phyloP scores from a whole-genome alignment of 2,329 filamentous ascomycete genomes.

The Ascochyta pisi region DNA sequence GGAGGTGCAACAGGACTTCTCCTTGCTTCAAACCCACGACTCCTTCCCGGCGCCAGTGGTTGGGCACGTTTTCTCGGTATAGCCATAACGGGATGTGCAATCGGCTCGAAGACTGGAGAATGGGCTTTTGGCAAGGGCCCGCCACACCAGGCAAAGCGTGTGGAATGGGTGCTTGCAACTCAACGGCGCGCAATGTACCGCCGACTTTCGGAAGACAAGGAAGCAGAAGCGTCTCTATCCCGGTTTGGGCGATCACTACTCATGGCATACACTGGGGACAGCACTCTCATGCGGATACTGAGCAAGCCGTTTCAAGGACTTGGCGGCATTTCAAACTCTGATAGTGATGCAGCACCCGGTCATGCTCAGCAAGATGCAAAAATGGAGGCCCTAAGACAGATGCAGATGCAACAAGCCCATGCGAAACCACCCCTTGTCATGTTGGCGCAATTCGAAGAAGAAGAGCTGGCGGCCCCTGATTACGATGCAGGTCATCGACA shows the following conservation, averaged over 20 bases:
- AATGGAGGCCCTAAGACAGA: not conserved
- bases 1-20: constrained; percentile 25
- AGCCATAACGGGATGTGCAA: constrained; percentile 23
- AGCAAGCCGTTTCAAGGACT: constrained; percentile 8
- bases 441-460: constrained; percentile 20
- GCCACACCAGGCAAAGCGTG: constrained; percentile 3
- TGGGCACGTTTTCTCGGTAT: constrained; percentile 27
- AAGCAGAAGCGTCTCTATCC: constrained; percentile 22
- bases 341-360: not conserved
- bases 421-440: constrained; percentile 17
- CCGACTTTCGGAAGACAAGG: constrained; percentile 15
- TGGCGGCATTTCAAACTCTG: not conserved
- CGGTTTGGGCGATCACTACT: constrained; percentile 19
- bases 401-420: constrained; percentile 10
- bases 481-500: constrained; percentile 21
- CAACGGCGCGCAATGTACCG: constrained; percentile 9
- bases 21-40: constrained; percentile 21
- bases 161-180: constrained; percentile 5
- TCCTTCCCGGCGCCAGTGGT: constrained; percentile 26
- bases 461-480: constrained; percentile 27
- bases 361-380: not conserved
- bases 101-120: constrained; percentile 16
- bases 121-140: not conserved
- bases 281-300: not conserved
- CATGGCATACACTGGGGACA: constrained; percentile 10